Conservation (phyloP, 2,329 filamentous ascomycete genomes). For the Phialocephala subalpina region DNA sequence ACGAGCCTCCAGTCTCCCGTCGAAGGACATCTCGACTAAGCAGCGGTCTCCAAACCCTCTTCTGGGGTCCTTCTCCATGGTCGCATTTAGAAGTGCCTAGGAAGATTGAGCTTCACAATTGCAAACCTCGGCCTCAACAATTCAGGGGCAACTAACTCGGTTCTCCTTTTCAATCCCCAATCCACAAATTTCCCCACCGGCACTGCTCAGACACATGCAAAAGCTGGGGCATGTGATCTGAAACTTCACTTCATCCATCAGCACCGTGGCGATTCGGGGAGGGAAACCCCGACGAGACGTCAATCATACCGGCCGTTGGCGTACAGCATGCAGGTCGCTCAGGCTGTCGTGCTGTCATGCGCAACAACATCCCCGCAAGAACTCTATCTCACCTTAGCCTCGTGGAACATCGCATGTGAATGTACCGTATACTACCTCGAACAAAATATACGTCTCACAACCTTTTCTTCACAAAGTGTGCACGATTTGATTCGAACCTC, state of each 20-base stretch:
- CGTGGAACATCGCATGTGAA: background rate
- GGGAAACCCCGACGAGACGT: background rate
- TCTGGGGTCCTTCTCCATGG: too few relatives aligned
- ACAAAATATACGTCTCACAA: background rate
- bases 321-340: too few relatives aligned
- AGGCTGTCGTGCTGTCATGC: too few relatives aligned
- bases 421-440: background rate
- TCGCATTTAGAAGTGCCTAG: too few relatives aligned
- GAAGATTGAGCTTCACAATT: background rate
- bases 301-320: too few relatives aligned
- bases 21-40: too few relatives aligned
- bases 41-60: too few relatives aligned
- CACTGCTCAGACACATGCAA: background rate
- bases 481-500: background rate
- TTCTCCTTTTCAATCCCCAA: too few relatives aligned
- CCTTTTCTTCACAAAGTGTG: background rate
- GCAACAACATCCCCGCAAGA: background rate
- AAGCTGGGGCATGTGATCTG: constrained; percentile 2
- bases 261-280: background rate
- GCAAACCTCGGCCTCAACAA: too few relatives aligned
- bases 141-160: too few relatives aligned
- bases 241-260: background rate
- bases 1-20: too few relatives aligned
- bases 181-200: background rate
- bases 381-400: background rate